phyloP scores from a whole-genome alignment of 257 asterid genomes.

The Gardenia jasminoides region DNA sequence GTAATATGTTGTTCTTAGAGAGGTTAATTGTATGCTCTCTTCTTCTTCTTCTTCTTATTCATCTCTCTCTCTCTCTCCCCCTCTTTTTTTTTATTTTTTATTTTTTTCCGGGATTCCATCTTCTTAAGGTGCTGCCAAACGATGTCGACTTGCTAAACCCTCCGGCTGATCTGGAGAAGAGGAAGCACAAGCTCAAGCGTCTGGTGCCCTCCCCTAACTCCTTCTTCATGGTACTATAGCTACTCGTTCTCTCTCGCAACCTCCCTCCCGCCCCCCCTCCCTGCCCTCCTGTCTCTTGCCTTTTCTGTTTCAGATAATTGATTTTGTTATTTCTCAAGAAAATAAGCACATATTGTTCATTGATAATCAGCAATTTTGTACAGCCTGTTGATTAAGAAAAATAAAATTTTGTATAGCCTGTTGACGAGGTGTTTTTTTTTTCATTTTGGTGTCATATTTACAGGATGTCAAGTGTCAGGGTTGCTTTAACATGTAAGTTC shows the following conservation, averaged over 20 bases:
- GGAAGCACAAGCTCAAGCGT: conserved; percentile 80
- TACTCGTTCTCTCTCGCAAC: background rate
- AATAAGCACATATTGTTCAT: background rate
- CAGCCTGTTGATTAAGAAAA: background rate
- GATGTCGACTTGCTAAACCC: conserved; percentile 64
- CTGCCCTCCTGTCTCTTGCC: background rate
- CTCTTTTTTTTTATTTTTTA: no score
- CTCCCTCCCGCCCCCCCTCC: background rate
- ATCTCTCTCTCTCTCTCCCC: no score
- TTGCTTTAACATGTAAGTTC: conserved; percentile 61
- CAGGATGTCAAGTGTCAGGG: conserved; percentile 68
- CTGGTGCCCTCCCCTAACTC: conserved; percentile 55
- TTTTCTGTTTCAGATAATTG: background rate
- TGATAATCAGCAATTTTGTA: background rate
- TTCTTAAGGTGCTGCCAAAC: conserved; percentile 50
- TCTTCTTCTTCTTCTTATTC: background rate
- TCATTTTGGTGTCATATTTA: background rate
- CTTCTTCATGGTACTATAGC: conserved; percentile 42
- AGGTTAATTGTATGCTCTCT: background rate
- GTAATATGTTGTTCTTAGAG: background rate
- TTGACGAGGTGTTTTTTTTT: background rate
- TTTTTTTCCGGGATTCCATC: no score
- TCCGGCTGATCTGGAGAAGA: conserved; percentile 67
- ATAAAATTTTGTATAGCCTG: background rate
- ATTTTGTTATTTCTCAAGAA: background rate